Evolutionary conservation across 73 alveolate genomes (phyloP).

Genomic region (Uronychia setigera): DNA sequence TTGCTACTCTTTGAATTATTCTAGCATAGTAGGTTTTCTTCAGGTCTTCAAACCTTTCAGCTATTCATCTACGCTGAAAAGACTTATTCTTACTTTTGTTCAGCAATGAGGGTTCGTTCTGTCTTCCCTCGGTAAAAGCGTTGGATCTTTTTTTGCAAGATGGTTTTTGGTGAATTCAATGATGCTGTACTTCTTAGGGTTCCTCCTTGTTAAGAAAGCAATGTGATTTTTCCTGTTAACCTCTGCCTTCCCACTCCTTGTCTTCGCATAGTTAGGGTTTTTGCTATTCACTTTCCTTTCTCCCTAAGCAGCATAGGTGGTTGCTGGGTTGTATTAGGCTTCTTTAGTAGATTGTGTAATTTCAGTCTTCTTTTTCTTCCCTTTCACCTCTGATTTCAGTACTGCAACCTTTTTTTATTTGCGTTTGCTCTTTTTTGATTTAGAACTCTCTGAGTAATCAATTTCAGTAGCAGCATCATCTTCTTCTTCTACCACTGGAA

Average conservation of each 20-base stretch:
- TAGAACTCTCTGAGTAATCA: too few species aligned
- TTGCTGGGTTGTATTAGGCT: too few species aligned
- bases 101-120: not conserved
- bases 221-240: slow-evolving; percentile 8
- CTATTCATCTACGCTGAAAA: too few species aligned
- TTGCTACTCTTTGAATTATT: not conserved
- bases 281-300: not conserved
- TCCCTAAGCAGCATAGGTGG: not conserved
- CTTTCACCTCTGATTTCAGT: too few species aligned
- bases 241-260: slow-evolving; percentile 1
- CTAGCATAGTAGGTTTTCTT: not conserved
- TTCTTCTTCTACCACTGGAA: too few species aligned
- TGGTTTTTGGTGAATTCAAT: not conserved
- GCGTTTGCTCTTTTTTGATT: too few species aligned
- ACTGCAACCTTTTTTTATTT: too few species aligned
- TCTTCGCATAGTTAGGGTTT: not conserved
- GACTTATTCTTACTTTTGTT: not conserved
- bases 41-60: not conserved
- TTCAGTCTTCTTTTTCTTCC: not conserved
- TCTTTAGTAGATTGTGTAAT: too few species aligned
- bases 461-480: too few species aligned
- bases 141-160: not conserved
- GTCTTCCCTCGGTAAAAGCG: not conserved
- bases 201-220: not conserved
- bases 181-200: not conserved